Evolutionary conservation across 441 rosid genomes (phyloP), one percentile per base, ranked within the genome.

Genomic region (Jatropha multifida): DNA sequence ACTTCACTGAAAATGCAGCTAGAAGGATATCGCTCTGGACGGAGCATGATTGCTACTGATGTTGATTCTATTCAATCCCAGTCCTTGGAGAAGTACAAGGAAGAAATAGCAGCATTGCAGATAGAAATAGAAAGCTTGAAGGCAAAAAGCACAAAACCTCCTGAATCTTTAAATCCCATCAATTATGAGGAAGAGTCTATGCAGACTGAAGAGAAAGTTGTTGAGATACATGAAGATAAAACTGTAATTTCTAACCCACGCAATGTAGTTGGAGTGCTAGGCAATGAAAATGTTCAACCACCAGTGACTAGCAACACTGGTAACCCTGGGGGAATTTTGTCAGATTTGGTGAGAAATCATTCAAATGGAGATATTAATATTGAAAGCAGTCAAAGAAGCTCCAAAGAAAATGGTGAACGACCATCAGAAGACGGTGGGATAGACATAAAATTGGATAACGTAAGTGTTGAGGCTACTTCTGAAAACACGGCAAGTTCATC

Each of bases 1-100:
- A 92, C 98, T 71, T 81, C 95, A 83, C 86, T 93, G 78, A 95
- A 93, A 85, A 89, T 92, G 98, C 92, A 90, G 69, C 86, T 95
- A 20, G 99, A 91, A 85, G 96, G 96, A 81, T 90, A 86, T 81
- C 86, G 77, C 81, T 86, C 90, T 76, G 86, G 83, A 65, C 85
- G 74, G 80, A 83, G 81, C 82, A 52, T 76, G 65, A 79, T 83
- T 60, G 76, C 80, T 67, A 78, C 71, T 83, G 90, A 90, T 81
- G 81, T 79, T 59, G 86, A 83, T 71, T 78, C 71, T 81, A 81
- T 74, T 76, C 90, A 85, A 75, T 81, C 85, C 66, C 93, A 86
- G 52, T 74, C 90, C 60, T 74, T 75, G 65, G 93, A 89, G 56
- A 90, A 78, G 77, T 86, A 81, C 76, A 80, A 77, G 80, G 88